Evolutionary conservation across 1,139 yeast species (phyloP).

Genomic region (Geotrichum macrosporum): DNA sequence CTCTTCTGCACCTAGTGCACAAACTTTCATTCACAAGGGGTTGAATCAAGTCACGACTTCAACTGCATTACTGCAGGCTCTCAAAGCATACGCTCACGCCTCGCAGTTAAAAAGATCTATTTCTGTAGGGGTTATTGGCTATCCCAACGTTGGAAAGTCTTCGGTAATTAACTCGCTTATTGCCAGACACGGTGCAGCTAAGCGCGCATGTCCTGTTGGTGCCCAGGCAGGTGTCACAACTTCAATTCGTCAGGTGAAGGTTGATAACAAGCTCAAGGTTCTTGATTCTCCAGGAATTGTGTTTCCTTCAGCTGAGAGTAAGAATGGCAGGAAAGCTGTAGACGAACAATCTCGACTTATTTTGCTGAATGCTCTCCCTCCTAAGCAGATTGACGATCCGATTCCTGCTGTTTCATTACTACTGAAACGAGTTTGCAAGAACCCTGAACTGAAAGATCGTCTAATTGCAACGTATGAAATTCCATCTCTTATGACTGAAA

Average conservation of each 20-base stretch:
- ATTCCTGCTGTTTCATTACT: slow-evolving; percentile 73
- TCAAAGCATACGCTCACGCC: slow-evolving; percentile 80
- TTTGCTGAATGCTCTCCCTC: slow-evolving; percentile 83
- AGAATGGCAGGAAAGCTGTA: slow-evolving; percentile 46
- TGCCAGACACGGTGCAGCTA: slow-evolving; percentile 55
- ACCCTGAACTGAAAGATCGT: slow-evolving; percentile 64
- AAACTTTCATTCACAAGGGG: slow-evolving; percentile 66
- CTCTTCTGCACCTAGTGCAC: slow-evolving; percentile 53
- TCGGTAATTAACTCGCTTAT: slow-evolving; percentile 89
- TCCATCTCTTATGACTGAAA: slow-evolving; percentile 66
- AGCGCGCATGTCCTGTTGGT: slow-evolving; percentile 90
- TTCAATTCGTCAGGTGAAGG: slow-evolving; percentile 81
- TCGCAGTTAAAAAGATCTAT: slow-evolving; percentile 86
- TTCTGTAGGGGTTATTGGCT: slow-evolving; percentile 92
- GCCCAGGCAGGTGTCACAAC: slow-evolving; percentile 98
- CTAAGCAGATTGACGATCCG: slow-evolving; percentile 81
- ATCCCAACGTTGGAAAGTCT: slow-evolving; percentile 94
- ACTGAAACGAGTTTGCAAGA: slow-evolving; percentile 60
- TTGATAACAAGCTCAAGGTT: slow-evolving; percentile 82
- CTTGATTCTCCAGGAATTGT: slow-evolving; percentile 98
- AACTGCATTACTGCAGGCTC: slow-evolving; percentile 65
- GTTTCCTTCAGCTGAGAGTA: slow-evolving; percentile 66
- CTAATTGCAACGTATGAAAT: slow-evolving; percentile 68
- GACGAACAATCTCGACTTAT: slow-evolving; percentile 86
- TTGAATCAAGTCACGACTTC: slow-evolving; percentile 72